These are phyloP conservation scores for Penicillium sp. DNA, from an alignment of 2,329 filamentous ascomycete species.

Conservation along the genomic window DNA sequence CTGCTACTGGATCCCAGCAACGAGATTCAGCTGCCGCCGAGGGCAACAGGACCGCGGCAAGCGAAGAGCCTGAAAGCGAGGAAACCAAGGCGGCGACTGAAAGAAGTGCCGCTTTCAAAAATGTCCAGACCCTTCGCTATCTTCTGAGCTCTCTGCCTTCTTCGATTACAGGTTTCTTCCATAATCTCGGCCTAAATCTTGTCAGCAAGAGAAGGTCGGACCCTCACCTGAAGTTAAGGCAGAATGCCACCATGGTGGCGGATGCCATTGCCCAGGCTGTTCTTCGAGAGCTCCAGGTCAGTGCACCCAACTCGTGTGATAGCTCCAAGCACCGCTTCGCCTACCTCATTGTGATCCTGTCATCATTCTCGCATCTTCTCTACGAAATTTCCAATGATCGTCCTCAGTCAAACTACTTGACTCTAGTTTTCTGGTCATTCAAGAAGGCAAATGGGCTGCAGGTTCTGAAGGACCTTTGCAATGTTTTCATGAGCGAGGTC, in stretches of 20 bases:
- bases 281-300: constrained; percentile 59
- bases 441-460: constrained; percentile 66
- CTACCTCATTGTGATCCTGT: constrained; percentile 76
- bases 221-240: constrained; percentile 55
- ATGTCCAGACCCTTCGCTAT: constrained; percentile 70
- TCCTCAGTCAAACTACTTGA: constrained; percentile 51
- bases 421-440: constrained; percentile 79
- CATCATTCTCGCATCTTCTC: constrained; percentile 70
- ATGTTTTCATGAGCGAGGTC: constrained; percentile 60
- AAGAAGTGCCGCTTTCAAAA: constrained; percentile 55
- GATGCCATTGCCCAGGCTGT: constrained; percentile 68
- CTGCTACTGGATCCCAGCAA: constrained; percentile 25
- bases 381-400: constrained; percentile 58
- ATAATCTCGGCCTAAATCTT: constrained; percentile 75
- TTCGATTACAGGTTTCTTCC: constrained; percentile 78
- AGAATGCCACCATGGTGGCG: constrained; percentile 57
- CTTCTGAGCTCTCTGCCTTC: constrained; percentile 73
- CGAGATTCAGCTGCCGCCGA: constrained; percentile 21
- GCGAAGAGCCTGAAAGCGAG: constrained; percentile 17
- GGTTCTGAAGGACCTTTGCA: constrained; percentile 66
- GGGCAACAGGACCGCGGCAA: constrained; percentile 13
- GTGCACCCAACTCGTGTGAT: constrained; percentile 43
- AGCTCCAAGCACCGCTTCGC: constrained; percentile 62
- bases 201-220: constrained; percentile 71
- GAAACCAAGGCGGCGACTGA: constrained; percentile 24